These are phyloP conservation scores for Drechslerella coelobrocha DNA, from an alignment of 2,329 filamentous ascomycete genomes.

Conservation along the genomic window DNA sequence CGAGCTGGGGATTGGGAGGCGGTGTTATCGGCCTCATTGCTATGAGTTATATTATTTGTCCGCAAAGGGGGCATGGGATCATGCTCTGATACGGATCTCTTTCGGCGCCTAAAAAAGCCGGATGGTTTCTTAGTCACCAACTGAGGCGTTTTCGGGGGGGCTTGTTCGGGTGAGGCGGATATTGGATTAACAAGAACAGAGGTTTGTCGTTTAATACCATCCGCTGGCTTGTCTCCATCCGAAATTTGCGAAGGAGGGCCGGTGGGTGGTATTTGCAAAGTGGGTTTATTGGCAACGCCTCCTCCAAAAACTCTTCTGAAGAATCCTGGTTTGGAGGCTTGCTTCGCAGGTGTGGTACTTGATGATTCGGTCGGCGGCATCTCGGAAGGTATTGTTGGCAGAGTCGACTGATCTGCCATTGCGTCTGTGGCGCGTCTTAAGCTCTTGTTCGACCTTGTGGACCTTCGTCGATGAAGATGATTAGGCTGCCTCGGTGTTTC, in stretches of 20 bases:
- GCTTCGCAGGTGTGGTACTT: slow-evolving; percentile 58
- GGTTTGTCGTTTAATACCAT: slow-evolving; percentile 51
- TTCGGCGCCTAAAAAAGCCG: slow-evolving; percentile 90
- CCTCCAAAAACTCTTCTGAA: slow-evolving; percentile 88
- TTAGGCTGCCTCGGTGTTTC: slow-evolving; percentile 57
- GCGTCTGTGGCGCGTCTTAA: slow-evolving; percentile 41
- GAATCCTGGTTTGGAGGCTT: slow-evolving; percentile 81
- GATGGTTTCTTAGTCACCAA: slow-evolving; percentile 79
- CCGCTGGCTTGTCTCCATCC: slow-evolving; percentile 18
- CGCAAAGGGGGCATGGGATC: slow-evolving; percentile 68
- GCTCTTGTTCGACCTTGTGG: slow-evolving; percentile 54
- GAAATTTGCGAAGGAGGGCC: slow-evolving; percentile 28
- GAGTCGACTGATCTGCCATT: slow-evolving; percentile 48
- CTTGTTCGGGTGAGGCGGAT: slow-evolving; percentile 59
- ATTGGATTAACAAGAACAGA: slow-evolving; percentile 52
- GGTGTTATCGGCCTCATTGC: slow-evolving; percentile 81
- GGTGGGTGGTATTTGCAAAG: slow-evolving; percentile 51
- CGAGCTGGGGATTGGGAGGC: slow-evolving; percentile 79
- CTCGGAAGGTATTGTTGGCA: slow-evolving; percentile 57
- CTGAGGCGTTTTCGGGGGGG: slow-evolving; percentile 57
- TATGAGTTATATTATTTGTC: slow-evolving; percentile 54
- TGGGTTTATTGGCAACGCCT: slow-evolving; percentile 46
- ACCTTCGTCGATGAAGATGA: slow-evolving; percentile 53
- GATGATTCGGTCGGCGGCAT: slow-evolving; percentile 57
- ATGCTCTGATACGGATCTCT: slow-evolving; percentile 80